phyloP scores from a whole-genome alignment of 2,329 filamentous ascomycete genomes.

The Colletotrichum plurivorum region DNA sequence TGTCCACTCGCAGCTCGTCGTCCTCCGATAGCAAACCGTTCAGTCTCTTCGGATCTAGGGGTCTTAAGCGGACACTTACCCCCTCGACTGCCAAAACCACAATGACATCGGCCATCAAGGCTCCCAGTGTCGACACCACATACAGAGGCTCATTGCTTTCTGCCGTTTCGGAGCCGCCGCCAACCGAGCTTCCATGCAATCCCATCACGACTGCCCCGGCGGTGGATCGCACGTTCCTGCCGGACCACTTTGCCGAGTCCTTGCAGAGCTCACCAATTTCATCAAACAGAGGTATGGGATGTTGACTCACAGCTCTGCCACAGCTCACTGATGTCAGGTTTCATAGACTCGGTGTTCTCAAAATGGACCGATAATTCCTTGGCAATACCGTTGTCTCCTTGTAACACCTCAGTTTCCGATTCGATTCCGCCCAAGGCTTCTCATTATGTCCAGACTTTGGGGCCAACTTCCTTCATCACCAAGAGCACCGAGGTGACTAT shows the following conservation, averaged over 20 bases:
- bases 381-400: conserved; percentile 50
- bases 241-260: conserved; percentile 32
- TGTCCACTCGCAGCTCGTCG: conserved; percentile 60
- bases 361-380: conserved; percentile 59
- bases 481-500: conserved; percentile 56
- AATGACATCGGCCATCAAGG: conserved; percentile 29
- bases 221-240: conserved; percentile 17
- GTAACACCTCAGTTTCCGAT: conserved; percentile 49
- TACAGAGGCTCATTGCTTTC: conserved; percentile 36
- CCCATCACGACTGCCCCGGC: conserved; percentile 10
- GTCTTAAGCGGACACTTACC: conserved; percentile 50
- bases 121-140: conserved; percentile 32
- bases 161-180: conserved; percentile 29
- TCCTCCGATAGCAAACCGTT: conserved; percentile 58
- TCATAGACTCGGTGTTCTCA: conserved; percentile 60
- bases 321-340: conserved; percentile 42
- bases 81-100: conserved; percentile 43
- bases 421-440: conserved; percentile 47
- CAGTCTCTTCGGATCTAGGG: conserved; percentile 60
- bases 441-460: conserved; percentile 56
- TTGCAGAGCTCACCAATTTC: conserved; percentile 44
- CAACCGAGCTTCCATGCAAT: conserved; percentile 19
- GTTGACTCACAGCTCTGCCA: conserved; percentile 13
- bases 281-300: conserved; percentile 52
- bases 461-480: conserved; percentile 58